These are phyloP conservation scores for Colletotrichum camelliae DNA, from an alignment of 2,329 filamentous ascomycete genomes.

Conservation along the genomic window DNA sequence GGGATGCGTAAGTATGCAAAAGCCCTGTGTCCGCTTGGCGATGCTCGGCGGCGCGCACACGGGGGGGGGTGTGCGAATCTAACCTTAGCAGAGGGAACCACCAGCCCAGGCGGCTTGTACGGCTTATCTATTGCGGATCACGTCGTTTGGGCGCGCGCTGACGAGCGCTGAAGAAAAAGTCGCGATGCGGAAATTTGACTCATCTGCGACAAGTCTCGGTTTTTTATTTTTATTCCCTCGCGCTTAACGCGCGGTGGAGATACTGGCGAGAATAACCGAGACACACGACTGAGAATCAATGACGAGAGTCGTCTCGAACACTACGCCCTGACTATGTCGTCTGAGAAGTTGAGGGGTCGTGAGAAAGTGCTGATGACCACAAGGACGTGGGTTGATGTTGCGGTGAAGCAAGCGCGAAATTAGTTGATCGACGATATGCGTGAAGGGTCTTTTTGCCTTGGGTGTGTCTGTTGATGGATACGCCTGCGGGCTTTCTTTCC, in stretches of 20 bases:
- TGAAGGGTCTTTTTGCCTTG: neutral
- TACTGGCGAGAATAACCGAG: neutral
- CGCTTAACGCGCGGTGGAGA: conserved; percentile 14
- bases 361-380: neutral
- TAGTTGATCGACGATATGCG: conserved; percentile 8
- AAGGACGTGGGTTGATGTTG: neutral
- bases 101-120: neutral
- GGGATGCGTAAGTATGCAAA: neutral
- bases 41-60: neutral
- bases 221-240: neutral
- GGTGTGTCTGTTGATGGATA: conserved; percentile 18
- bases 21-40: neutral
- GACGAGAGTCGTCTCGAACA: neutral
- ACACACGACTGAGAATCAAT: neutral
- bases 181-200: conserved; percentile 13
- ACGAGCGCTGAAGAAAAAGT: conserved; percentile 17
- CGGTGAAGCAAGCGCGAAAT: conserved; percentile 1
- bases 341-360: neutral
- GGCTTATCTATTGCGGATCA: conserved; percentile 19
- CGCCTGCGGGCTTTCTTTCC: neutral
- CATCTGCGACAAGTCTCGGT: neutral
- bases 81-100: neutral
- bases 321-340: neutral
- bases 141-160: neutral
- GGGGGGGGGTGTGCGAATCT: neutral